These are phyloP conservation scores for Fusarium nodosum DNA, from an alignment of 2,329 filamentous ascomycete species.

Conservation along the genomic window DNA sequence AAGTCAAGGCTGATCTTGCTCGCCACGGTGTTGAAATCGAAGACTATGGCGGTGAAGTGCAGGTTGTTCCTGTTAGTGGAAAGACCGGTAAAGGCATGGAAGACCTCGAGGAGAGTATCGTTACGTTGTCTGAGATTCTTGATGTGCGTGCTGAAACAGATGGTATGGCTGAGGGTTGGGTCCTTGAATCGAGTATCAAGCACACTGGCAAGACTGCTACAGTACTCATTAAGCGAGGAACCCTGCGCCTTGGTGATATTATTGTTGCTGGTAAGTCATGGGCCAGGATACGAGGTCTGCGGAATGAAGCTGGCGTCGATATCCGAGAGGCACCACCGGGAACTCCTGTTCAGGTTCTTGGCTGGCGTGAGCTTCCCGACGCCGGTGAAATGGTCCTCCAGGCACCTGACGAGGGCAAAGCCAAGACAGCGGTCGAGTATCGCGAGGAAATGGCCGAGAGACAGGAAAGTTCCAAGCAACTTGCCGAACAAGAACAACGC, in stretches of 20 bases:
- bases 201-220: slow-evolving; percentile 87
- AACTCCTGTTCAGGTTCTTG: slow-evolving; percentile 90
- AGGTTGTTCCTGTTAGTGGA: slow-evolving; percentile 90
- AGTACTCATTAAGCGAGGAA: slow-evolving; percentile 88
- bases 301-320: slow-evolving; percentile 84
- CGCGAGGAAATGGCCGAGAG: slow-evolving; percentile 79
- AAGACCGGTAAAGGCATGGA: slow-evolving; percentile 94
- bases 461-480: slow-evolving; percentile 81
- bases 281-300: slow-evolving; percentile 85
- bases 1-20: slow-evolving; percentile 89
- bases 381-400: slow-evolving; percentile 92
- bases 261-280: slow-evolving; percentile 91
- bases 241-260: slow-evolving; percentile 81
- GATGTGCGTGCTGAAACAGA: slow-evolving; percentile 86
- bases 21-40: slow-evolving; percentile 90
- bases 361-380: slow-evolving; percentile 86
- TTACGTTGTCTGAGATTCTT: slow-evolving; percentile 88
- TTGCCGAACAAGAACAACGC: slow-evolving; percentile 78
- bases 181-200: slow-evolving; percentile 92
- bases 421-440: slow-evolving; percentile 82
- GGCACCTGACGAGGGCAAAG: slow-evolving; percentile 81
- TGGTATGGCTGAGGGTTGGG: slow-evolving; percentile 89
- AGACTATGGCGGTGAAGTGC: slow-evolving; percentile 94
- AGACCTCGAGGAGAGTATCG: slow-evolving; percentile 90
- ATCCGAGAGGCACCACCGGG: slow-evolving; percentile 84